Evolutionary conservation across 345 rosid genomes (phyloP), one percentile per base, ranked within the genome.

Genomic region (Arabidopsis thaliana): DNA sequence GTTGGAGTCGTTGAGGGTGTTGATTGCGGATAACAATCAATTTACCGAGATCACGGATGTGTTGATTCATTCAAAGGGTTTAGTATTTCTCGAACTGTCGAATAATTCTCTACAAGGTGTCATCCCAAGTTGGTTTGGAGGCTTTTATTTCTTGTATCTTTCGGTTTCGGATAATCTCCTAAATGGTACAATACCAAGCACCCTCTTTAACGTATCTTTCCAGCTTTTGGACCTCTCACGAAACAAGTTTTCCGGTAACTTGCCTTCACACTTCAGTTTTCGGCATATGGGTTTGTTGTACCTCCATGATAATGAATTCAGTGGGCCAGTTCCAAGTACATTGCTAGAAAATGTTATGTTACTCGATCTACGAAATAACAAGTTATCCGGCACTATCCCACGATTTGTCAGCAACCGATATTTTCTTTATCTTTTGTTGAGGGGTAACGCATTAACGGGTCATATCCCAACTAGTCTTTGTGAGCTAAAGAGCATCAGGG

Each of bases 201-300:
- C 6, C 1, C 24, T 77, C 0, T 71, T 66, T 48, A 38, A 59
- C 49, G 10, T 4, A 6, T 6, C 14, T 2, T 2, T 78, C 1
- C 5, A 0, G 14, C 1, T 71, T 25, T 10, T 78, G 32, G 81
- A 78, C 56, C 77, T 71, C 28, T 58, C 69, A 38, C 0, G 28
- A 0, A 78, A 78, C n/a, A 65, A 55, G 34, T 37, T 78, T 4
- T 78, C 72, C 8, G 81, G 81, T 2, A 57, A 3, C 1, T 65
- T 75, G 37, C 67, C 73, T 1, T 0, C 16, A 0, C 4, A 30
- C 0, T 52, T 42, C 20, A 41, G 1, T 4, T 1, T 22, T 16
- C 1, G 2, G 16, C 0, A 8, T 20, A 12, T 24, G 65, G 4
- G 3, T 37, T 0, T 50, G 10, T 22, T 53, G 45, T 51, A 0